A percentile compares a stretch with the other conserved stretches of the same genome.
Evolutionary conservation across 1,139 yeast genomes (phyloP).

Genomic region (Pichia sp.): DNA sequence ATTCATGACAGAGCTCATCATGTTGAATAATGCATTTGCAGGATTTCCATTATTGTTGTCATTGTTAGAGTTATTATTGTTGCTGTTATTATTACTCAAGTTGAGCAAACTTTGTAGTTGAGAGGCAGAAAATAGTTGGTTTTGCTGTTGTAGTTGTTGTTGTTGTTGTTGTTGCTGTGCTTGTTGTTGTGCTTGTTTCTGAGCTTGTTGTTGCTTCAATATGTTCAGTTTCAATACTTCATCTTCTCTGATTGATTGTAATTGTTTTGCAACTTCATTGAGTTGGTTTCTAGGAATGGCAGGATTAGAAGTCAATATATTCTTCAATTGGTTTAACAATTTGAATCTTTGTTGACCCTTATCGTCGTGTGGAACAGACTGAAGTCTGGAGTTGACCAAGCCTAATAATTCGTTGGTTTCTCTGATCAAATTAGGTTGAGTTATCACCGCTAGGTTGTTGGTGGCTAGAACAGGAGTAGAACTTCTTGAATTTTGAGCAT

Average conservation of each 20-base stretch:
- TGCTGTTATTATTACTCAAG: constrained; percentile 7
- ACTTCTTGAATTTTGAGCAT: neutral
- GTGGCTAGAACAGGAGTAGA: neutral
- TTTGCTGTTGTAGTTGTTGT: constrained; percentile 17
- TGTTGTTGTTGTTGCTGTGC: constrained; percentile 26
- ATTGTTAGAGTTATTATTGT: neutral
- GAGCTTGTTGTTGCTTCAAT: constrained; percentile 25
- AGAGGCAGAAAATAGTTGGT: constrained; percentile 19
- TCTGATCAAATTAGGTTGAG: constrained; percentile 36
- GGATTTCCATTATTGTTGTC: constrained; percentile 6
- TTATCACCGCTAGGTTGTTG: neutral
- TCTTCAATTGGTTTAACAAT: constrained; percentile 45
- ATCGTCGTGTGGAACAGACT: constrained; percentile 28
- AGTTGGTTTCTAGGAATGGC: constrained; percentile 43
- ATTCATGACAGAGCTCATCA: constrained; percentile 22
- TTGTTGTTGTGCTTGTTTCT: constrained; percentile 25
- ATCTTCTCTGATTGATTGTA: constrained; percentile 32
- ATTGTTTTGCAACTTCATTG: constrained; percentile 31
- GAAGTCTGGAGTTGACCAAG: constrained; percentile 35
- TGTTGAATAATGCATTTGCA: constrained; percentile 22
- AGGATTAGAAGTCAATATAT: constrained; percentile 33
- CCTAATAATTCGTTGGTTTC: constrained; percentile 41
- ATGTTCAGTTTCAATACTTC: constrained; percentile 30
- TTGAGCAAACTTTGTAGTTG: constrained; percentile 26
- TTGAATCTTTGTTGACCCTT: constrained; percentile 35